Evolutionary conservation across 441 rosid genomes (phyloP).

Genomic region (Manihot esculenta): DNA sequence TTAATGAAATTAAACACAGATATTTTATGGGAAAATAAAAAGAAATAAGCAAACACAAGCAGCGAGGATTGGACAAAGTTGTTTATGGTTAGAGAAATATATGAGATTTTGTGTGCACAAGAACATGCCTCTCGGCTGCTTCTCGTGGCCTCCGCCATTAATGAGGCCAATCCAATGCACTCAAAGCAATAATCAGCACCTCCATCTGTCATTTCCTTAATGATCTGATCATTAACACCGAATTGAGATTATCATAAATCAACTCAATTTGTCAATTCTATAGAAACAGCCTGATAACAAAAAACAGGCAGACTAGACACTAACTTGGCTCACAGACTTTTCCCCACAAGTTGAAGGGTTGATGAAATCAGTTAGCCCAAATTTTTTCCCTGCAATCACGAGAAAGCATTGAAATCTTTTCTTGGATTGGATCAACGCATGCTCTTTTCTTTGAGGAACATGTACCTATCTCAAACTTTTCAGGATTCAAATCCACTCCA

Average conservation of each 20-base stretch:
- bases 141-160: constrained; percentile 49
- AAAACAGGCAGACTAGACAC: not conserved
- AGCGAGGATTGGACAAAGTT: not conserved
- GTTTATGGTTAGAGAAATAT: no score
- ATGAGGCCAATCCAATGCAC: constrained; percentile 60
- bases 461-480: constrained; percentile 42
- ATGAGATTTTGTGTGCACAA: not conserved
- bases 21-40: no score
- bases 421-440: no score
- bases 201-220: constrained; percentile 57
- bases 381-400: constrained; percentile 41
- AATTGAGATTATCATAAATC: not conserved
- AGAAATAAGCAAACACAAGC: no score
- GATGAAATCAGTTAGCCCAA: constrained; percentile 65
- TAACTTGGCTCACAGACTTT: constrained; percentile 43
- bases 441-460: not conserved
- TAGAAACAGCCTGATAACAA: no score
- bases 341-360: constrained; percentile 51
- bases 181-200: constrained; percentile 84
- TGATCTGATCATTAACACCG: constrained; percentile 33
- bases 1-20: no score
- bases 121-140: constrained; percentile 48
- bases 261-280: not conserved
- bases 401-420: not conserved
- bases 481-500: constrained; percentile 57